Base-by-base conservation (phyloP, 164 flowering plant species). In the Chloranthus sessilifolius region DNA sequence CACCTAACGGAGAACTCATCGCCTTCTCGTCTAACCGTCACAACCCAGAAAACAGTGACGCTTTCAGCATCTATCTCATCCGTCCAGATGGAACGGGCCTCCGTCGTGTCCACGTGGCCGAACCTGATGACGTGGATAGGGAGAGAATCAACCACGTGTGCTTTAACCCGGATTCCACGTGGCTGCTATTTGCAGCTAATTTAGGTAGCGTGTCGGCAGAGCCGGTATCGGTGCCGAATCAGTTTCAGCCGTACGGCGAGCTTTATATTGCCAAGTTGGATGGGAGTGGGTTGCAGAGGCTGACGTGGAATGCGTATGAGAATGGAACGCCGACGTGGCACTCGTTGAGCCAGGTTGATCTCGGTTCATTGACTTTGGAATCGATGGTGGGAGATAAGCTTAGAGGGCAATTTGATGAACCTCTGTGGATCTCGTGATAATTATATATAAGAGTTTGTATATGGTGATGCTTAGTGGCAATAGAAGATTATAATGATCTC, bases 211-310 rank as follows among this genome's bases (percentile, higher is more conserved):
- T 84, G 48, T 72, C 83, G 55, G 83, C 80, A 0, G 98, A 87
- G 74, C 95, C 96, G 37, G 82, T 87, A 57, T 72, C 83, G 53
- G 1, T 56, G 64, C 95, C 98, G 1, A 82, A 91, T 46, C 98
- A 90, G 44, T 91, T 76, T 52, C 95, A 87, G 69, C 98, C 98
- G 3, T 90, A 90, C 12, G 98, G 95, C 3, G 98, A 90, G 6
- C 20, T 90, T 58, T 69, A 59, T 40, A 55, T 74, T 48, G 76
- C 51, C 53, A 81, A 70, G 65, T 12, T 75, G 75, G 98, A 90
- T 44, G 95, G 95, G 52, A 81, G 77, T 50, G 84, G 71, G 42
- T 47, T 81, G 58, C 60, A 65, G 72, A 70, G 95, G 82, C 68
- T 87, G 80, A 90, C 98, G 55, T 78, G 87, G 64, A 78, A 75